These are phyloP conservation scores for Caulochytrium protostelioides DNA, from an alignment of 371 early-diverging fungal species.

Conservation along the genomic window DNA sequence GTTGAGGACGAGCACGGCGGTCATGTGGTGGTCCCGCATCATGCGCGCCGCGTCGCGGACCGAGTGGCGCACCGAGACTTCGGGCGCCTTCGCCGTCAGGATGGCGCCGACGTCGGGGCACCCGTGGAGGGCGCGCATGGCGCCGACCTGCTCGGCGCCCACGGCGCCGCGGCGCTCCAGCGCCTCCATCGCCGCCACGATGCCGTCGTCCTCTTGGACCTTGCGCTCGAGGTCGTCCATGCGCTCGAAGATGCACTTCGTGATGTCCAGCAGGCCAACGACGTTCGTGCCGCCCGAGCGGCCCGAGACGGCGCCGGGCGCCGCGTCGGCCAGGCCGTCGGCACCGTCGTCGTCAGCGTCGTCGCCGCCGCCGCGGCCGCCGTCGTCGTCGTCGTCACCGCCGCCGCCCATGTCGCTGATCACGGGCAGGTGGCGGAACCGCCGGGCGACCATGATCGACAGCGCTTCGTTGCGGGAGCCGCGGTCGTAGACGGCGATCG, in stretches of 20 bases:
- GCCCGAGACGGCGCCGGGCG: slow-evolving; percentile 5
- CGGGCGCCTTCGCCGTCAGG: slow-evolving; percentile 33
- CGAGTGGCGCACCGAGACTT: slow-evolving; percentile 51
- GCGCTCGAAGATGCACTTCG: slow-evolving; percentile 83
- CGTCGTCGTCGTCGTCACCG: slow-evolving; percentile 23
- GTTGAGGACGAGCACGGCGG: slow-evolving; percentile 75
- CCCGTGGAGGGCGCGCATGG: slow-evolving; percentile 10
- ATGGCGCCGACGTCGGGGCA: slow-evolving; percentile 71
- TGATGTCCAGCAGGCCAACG: slow-evolving; percentile 83
- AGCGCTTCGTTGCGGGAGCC: slow-evolving; percentile 77
- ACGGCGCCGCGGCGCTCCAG: slow-evolving; percentile 46
- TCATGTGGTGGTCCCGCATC: slow-evolving; percentile 68
- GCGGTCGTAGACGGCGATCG: slow-evolving; percentile 52
- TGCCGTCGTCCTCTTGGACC: slow-evolving; percentile 61
- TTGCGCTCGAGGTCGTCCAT: slow-evolving; percentile 84
- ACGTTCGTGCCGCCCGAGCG: slow-evolving; percentile 36
- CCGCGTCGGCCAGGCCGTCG: not conserved
- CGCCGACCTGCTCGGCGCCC: slow-evolving; percentile 13
- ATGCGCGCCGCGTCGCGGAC: slow-evolving; percentile 69
- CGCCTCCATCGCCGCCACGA: slow-evolving; percentile 77
- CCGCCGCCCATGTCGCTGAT: slow-evolving; percentile 67
- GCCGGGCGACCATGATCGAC: slow-evolving; percentile 72
- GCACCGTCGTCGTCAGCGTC: slow-evolving; percentile 9
- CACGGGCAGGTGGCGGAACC: slow-evolving; percentile 88
- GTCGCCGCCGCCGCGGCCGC: slow-evolving; percentile 23